phyloP scores from a whole-genome alignment of 1,139 yeast genomes.

The Candida tropicalis region DNA sequence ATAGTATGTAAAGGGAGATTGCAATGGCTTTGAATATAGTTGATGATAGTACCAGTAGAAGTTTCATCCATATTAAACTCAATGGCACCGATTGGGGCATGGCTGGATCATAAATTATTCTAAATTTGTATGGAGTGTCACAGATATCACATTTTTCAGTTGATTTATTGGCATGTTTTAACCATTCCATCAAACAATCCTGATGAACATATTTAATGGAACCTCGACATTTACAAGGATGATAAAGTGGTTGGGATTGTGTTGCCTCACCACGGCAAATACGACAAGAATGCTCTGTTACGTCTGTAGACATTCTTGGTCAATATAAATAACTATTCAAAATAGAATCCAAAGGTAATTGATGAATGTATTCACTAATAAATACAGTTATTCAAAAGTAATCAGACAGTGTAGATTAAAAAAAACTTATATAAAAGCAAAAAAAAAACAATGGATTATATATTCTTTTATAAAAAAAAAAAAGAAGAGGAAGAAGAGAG shows the following conservation, averaged over 20 bases:
- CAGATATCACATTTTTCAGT: constrained; percentile 86
- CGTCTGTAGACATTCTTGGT: constrained; percentile 13
- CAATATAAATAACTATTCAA: too few species aligned
- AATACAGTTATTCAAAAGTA: too few species aligned
- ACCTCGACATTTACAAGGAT: constrained; percentile 94
- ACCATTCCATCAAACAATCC: constrained; percentile 90
- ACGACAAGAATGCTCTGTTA: constrained; percentile 59
- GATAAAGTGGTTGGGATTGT: constrained; percentile 73
- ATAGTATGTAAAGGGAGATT: constrained; percentile 35
- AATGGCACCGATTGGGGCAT: constrained; percentile 73
- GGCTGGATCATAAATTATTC: constrained; percentile 67
- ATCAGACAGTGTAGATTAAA: too few species aligned
- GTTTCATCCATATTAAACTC: constrained; percentile 41
- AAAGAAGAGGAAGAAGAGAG: too few species aligned
- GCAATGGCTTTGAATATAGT: constrained; percentile 29
- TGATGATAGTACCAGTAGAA: constrained; percentile 30
- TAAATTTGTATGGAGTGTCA: constrained; percentile 72
- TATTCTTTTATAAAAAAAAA: too few species aligned
- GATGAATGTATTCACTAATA: too few species aligned
- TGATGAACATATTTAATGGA: constrained; percentile 93
- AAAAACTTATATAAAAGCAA: too few species aligned
- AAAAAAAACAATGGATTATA: too few species aligned
- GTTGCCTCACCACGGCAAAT: constrained; percentile 95
- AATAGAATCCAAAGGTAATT: too few species aligned
- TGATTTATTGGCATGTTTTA: constrained; percentile 61